These are phyloP conservation scores for Priceomyces carsonii DNA, from an alignment of 805 yeast genomes.

Conservation along the genomic window DNA sequence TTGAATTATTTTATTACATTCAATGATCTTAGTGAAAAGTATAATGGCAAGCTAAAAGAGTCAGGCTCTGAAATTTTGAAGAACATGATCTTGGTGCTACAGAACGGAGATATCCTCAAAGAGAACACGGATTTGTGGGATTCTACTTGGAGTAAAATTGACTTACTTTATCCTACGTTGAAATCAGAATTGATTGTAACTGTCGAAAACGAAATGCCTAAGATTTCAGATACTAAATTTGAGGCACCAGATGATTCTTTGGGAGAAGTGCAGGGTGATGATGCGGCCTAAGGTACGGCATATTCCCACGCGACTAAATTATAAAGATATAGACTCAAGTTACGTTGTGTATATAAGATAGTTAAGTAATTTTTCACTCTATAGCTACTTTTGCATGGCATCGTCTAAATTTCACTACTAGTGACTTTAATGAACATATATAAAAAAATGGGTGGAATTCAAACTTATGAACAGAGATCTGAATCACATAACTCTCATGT, in stretches of 20 bases:
- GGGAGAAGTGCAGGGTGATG: no score
- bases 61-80: conserved; percentile 38
- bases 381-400: no score
- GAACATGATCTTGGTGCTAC: conserved; percentile 43
- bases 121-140: conserved; percentile 29
- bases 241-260: no score
- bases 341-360: no score
- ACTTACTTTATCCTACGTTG: conserved; percentile 28
- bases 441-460: conserved; percentile 21
- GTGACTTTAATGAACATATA: no score
- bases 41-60: conserved; percentile 24
- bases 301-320: no score
- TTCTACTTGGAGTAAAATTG: conserved; percentile 32
- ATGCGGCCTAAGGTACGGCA: no score
- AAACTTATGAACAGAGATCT: conserved; percentile 70
- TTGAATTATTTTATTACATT: conserved; percentile 33
- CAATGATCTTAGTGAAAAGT: conserved; percentile 20
- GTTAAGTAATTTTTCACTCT: no score
- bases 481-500: conserved; percentile 70
- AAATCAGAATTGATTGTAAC: conserved; percentile 15
- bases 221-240: no score
- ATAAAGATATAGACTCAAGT: no score
- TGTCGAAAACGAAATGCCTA: no score
- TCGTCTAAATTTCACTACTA: neutral
- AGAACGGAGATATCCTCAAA: conserved; percentile 23